phyloP scores from a whole-genome alignment of 441 rosid species.

The Bruguiera hainesii region DNA sequence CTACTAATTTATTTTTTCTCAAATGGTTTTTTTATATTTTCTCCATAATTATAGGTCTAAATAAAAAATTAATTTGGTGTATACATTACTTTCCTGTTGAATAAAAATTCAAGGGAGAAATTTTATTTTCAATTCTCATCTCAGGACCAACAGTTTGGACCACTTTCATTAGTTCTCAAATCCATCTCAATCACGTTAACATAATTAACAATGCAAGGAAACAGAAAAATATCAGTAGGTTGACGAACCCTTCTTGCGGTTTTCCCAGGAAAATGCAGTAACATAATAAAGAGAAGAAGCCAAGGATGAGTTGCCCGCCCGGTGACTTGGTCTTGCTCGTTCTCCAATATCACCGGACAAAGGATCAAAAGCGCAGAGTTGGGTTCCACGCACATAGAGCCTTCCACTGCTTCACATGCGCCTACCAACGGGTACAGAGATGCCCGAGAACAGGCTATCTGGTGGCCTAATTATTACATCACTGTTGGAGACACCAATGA shows the following conservation, averaged over 20 bases:
- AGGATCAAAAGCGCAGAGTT: constrained; percentile 22
- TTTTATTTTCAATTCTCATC: no score
- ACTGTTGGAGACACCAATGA: constrained; percentile 19
- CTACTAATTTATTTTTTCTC: no score
- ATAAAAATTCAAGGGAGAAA: no score
- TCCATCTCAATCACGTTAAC: not conserved
- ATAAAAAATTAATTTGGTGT: no score
- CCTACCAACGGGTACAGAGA: constrained; percentile 17
- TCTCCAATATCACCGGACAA: constrained; percentile 29
- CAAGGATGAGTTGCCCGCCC: constrained; percentile 67
- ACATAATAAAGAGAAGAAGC: constrained; percentile 31
- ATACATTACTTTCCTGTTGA: no score
- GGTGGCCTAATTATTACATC: constrained; percentile 17
- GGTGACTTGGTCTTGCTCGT: constrained; percentile 1
- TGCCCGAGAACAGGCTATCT: constrained; percentile 21
- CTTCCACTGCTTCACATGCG: constrained; percentile 24
- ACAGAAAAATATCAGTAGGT: not conserved
- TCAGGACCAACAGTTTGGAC: not conserved
- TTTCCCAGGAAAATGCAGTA: not conserved
- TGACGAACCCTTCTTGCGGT: not conserved
- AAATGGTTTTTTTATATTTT: no score
- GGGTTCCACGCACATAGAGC: constrained; percentile 15
- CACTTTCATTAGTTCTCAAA: not conserved
- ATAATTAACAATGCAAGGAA: constrained; percentile 2
- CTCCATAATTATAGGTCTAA: no score